A percentile compares a stretch with the other conserved stretches of the same genome.
phyloP scores from a whole-genome alignment of 805 yeast genomes.

The Yamadazyma insecticola region DNA sequence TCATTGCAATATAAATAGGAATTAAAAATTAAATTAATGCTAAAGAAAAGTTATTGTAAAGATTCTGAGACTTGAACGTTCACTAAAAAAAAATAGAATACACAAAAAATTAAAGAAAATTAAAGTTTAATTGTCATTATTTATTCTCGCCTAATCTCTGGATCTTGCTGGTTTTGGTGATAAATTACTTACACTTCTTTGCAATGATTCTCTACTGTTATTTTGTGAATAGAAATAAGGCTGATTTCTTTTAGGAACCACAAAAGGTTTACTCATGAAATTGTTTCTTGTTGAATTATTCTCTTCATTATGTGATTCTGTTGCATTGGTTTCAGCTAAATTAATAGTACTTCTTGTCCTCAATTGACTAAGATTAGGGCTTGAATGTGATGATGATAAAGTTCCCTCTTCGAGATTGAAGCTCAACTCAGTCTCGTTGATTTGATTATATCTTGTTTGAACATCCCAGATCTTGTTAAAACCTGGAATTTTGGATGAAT shows the following conservation, averaged over 20 bases:
- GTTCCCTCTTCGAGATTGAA: conserved; percentile 32
- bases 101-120: no score
- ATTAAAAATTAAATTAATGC: no score
- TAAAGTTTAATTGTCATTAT: no score
- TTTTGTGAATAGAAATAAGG: conserved; percentile 11
- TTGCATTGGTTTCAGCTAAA: conserved; percentile 12
- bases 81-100: no score
- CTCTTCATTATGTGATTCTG: conserved; percentile 9
- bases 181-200: conserved; percentile 17
- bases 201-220: conserved; percentile 23
- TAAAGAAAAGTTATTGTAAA: no score
- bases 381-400: conserved; percentile 16
- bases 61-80: no score
- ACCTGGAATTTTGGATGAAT: conserved; percentile 19
- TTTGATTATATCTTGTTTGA: conserved; percentile 7
- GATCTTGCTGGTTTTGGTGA: no score
- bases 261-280: conserved; percentile 35
- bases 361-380: conserved; percentile 14
- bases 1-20: no score
- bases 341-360: conserved; percentile 36
- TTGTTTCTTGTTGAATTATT: conserved; percentile 12
- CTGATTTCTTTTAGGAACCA: conserved; percentile 21
- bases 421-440: conserved; percentile 17
- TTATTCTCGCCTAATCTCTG: no score
- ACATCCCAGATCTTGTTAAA: conserved; percentile 11